Base-by-base conservation (phyloP, 1,284 basidiomycete species). In the Trichosporon inkin region DNA sequence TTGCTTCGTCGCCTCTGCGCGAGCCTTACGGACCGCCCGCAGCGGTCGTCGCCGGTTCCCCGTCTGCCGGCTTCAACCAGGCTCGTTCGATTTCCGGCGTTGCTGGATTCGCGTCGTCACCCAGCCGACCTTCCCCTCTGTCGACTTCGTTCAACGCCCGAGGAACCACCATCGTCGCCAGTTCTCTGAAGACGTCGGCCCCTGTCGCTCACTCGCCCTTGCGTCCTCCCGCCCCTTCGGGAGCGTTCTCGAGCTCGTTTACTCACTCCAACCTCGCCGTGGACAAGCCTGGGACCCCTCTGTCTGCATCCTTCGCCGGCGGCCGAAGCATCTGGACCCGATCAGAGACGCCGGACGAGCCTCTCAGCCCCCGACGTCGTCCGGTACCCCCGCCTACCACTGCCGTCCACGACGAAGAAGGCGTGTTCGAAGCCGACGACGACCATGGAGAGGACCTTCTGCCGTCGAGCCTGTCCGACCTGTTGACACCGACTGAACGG, bases 361-460 rank as follows among this genome's bases (percentile, higher is more conserved):
- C 67, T 1, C 67, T 75, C n/a, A 70, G 67, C n/a, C 73, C 73
- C 17, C 44, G 55, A 2, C 67, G 71, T 24, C 67, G 69, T 40
- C 67, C 66, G 6, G 64, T 70, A 16, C 55, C 62, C 5, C 39
- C 49, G 10, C 47, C 58, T 6, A 34, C 38, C 17, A 44, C 59
- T 11, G 38, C 38, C 17, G 55, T 55, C 8, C 53, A 56, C 39
- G 69, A 73, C 49, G 58, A 63, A 41, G 67, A 67, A 32, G 67
- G 72, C 44, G 62, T 61, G 53, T 61, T 66, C 47, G 73, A 70
- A 54, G 67, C 67, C 53, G 67, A 72, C 39, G 75, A 76, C 47
- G 89, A 87, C 47, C 88, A 91, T 66, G 77, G 90, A 56, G 92
- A 96, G 71, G 91, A 92, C 60, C 88, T 94, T 71, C 75, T 95